These are phyloP conservation scores for Populus simonii DNA, from an alignment of 345 rosid species.

Conservation along the genomic window DNA sequence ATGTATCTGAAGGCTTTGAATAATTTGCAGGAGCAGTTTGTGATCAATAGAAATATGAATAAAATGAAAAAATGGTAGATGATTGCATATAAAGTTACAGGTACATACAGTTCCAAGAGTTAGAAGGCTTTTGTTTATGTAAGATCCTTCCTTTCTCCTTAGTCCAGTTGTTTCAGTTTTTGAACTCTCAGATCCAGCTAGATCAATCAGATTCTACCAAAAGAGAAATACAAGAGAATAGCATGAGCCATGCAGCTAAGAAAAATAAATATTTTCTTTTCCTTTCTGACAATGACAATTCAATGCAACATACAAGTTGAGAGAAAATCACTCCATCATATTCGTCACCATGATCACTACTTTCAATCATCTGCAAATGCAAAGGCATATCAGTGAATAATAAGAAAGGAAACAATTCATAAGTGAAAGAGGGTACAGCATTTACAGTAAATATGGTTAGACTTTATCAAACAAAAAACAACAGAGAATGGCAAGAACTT, in stretches of 20 bases:
- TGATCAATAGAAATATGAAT: neutral
- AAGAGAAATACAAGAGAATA: constrained; percentile 14
- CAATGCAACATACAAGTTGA: constrained; percentile 70
- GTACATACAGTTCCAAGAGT: constrained; percentile 95
- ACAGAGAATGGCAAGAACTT: neutral
- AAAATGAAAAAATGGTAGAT: neutral
- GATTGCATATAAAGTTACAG: neutral
- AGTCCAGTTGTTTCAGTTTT: constrained; percentile 98
- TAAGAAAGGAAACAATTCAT: neutral
- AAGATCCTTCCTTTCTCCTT: constrained; percentile 97
- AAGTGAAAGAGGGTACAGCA: neutral
- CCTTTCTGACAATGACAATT: constrained; percentile 7
- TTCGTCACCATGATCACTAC: constrained; percentile 87
- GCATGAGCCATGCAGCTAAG: constrained; percentile 7
- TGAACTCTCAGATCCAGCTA: constrained; percentile 99
- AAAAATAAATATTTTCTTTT: neutral
- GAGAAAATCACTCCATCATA: constrained; percentile 99
- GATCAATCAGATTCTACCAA: constrained; percentile 90
- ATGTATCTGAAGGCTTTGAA: neutral
- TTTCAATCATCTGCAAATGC: constrained; percentile 92
- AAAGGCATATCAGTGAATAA: constrained; percentile 10
- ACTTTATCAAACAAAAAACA: neutral
- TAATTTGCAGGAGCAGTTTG: neutral
- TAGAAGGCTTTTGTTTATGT: constrained; percentile 97
- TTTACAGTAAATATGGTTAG: neutral